Evolutionary conservation across 202 grass and related monocot species (phyloP), one percentile per base, ranked within the genome.

Genomic region (Brachypodium distachyon): DNA sequence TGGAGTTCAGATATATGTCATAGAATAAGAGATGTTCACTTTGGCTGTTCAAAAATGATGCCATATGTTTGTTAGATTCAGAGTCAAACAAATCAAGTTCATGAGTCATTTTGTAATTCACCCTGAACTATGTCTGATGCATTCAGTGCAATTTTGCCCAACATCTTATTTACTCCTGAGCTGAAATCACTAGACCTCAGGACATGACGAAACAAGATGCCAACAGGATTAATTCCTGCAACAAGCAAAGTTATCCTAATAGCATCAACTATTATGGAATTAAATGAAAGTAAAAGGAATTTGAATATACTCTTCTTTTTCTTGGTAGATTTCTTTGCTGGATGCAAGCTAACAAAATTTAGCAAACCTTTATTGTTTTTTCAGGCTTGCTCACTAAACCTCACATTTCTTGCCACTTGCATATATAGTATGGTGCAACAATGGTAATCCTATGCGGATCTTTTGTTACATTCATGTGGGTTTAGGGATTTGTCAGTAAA

Each of bases 221-320:
- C 55, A 47, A 22, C 60, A 73, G 12, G 33, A 61, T 83, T 55
- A 87, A 29, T 28, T 55, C 25, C 29, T 14, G 51, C 12, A 39
- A 31, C 22, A 31, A 79, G 40, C 44, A 51, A 83, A 69, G 53
- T 65, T 32, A 34, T 75, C 52, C 61, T 19, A 36, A 23, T 51
- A 62, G 54, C 44, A 62, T 73, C 36, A 53, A 36, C 14, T 21
- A 1, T 48, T 11, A 6, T 37, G 7, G 33, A 46, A 26, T 60
- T 61, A 14, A 31, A 40, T 74, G 33, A 48, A 77, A 27, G 40
- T 51, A 31, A 42, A 77, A 79, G 53, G 52, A 79, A 62, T 46
- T 74, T 67, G 19, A 29, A 74, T 72, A 52, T 61, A 39, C 43
- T 42, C 2, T 27, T 27, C 6, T 77, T n/a, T n/a, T n/a, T n/a